These are phyloP conservation scores for Emergomyces africanus DNA, from an alignment of 2,329 filamentous ascomycete genomes.

Conservation along the genomic window DNA sequence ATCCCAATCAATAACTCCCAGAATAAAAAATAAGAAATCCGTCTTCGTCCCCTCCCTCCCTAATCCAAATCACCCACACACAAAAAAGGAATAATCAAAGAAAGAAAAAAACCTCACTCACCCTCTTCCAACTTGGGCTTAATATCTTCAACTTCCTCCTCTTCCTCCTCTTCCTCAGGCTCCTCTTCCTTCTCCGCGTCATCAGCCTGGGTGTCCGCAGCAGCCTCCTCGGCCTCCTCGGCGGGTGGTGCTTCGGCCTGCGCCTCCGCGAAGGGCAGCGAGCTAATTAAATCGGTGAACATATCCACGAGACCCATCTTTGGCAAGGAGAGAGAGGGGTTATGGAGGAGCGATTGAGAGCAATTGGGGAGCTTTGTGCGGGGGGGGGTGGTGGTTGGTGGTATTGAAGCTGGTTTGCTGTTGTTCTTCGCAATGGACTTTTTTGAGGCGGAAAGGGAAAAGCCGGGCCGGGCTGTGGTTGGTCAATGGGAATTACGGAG, in stretches of 20 bases:
- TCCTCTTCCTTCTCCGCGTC: constrained; percentile 33
- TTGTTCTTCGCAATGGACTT: constrained; percentile 18
- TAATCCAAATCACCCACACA: not conserved
- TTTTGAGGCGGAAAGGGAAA: constrained; percentile 19
- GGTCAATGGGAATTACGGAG: constrained; percentile 22
- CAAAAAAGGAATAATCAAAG: not conserved
- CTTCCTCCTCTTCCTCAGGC: constrained; percentile 61
- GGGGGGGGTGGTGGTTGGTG: not conserved
- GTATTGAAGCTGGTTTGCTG: constrained; percentile 20
- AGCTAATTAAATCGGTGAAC: constrained; percentile 52
- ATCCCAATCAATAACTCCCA: not conserved
- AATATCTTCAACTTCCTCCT: constrained; percentile 70
- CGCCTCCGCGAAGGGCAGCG: constrained; percentile 48
- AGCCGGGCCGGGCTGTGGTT: constrained; percentile 22
- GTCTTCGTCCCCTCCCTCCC: no score
- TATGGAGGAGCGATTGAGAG: constrained; percentile 7
- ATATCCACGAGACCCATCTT: constrained; percentile 53
- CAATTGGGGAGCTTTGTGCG: constrained; percentile 16
- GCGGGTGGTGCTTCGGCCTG: constrained; percentile 47
- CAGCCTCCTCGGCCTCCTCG: constrained; percentile 26
- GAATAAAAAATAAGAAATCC: not conserved
- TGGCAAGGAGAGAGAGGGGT: constrained; percentile 15
- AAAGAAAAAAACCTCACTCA: constrained; percentile 41
- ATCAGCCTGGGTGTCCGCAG: constrained; percentile 5
- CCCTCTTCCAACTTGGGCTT: constrained; percentile 87